Evolutionary conservation across 805 yeast species (phyloP).

Genomic region (Candida michaelii): DNA sequence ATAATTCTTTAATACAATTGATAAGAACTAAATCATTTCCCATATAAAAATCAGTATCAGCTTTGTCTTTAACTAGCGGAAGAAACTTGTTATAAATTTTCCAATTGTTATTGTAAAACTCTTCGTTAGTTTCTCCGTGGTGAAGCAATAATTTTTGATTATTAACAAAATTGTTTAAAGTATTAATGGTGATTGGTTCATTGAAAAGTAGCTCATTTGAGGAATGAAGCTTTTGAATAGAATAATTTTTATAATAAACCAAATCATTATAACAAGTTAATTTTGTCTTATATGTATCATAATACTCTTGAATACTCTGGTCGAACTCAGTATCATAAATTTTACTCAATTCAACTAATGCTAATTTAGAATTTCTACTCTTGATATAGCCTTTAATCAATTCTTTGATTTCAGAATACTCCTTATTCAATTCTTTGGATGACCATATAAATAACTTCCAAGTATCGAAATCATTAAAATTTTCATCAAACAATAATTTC

Average conservation of each 20-base stretch:
- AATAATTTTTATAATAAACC: conserved; percentile 20
- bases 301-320: conserved; percentile 37
- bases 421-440: conserved; percentile 31
- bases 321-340: conserved; percentile 24
- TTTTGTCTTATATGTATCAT: conserved; percentile 50
- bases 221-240: not conserved
- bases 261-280: conserved; percentile 68
- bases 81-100: conserved; percentile 19
- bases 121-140: conserved; percentile 12
- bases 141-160: conserved; percentile 48
- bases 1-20: conserved; percentile 37
- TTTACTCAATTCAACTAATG: conserved; percentile 24
- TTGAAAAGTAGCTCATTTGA: not conserved
- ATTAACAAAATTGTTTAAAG: conserved; percentile 34
- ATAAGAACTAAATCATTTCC: conserved; percentile 67
- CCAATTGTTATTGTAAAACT: conserved; percentile 18
- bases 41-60: conserved; percentile 56
- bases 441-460: conserved; percentile 62
- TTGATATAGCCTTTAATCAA: conserved; percentile 12
- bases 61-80: conserved; percentile 19
- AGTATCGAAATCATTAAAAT: conserved; percentile 73
- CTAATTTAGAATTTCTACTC: conserved; percentile 31
- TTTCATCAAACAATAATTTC: conserved; percentile 42
- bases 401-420: conserved; percentile 28
- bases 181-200: conserved; percentile 12